Evolutionary conservation across 2,329 filamentous ascomycete genomes (phyloP).

Genomic region (Cladophialophora chaetospira): DNA sequence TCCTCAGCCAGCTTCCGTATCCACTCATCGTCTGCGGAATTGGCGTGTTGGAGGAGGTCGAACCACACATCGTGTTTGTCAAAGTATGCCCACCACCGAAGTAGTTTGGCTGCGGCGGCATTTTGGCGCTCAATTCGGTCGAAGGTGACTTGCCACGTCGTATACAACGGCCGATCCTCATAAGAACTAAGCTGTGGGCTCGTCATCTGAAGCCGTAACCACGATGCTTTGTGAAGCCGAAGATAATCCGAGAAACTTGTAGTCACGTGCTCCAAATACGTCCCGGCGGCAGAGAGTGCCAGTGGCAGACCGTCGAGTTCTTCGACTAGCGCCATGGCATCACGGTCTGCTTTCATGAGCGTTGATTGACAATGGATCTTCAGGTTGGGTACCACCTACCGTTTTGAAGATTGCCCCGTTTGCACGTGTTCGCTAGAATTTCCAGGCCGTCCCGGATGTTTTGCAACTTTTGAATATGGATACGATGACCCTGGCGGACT

Average conservation of each 20-base stretch:
- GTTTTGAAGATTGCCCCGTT: slow-evolving; percentile 8
- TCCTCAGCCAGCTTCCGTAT: slow-evolving; percentile 7
- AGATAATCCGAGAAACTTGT: slow-evolving; percentile 46
- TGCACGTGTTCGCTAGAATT: slow-evolving; percentile 16
- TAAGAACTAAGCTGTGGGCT: slow-evolving; percentile 3
- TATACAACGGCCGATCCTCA: slow-evolving; percentile 24
- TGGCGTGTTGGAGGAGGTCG: slow-evolving; percentile 39
- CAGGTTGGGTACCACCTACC: slow-evolving; percentile 3
- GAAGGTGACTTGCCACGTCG: slow-evolving; percentile 26
- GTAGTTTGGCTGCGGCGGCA: slow-evolving; percentile 38
- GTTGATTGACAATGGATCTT: not conserved
- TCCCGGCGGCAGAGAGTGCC: slow-evolving; percentile 49
- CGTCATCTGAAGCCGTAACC: slow-evolving; percentile 32
- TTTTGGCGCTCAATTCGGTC: slow-evolving; percentile 14
- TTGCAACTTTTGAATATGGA: slow-evolving; percentile 10
- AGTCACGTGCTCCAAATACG: slow-evolving; percentile 45
- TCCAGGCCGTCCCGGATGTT: slow-evolving; percentile 13
- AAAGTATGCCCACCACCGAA: slow-evolving; percentile 48
- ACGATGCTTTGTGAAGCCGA: slow-evolving; percentile 43
- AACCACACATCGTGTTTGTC: slow-evolving; percentile 50
- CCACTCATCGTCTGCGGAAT: slow-evolving; percentile 28
- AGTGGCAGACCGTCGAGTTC: slow-evolving; percentile 50
- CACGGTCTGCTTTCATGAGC: slow-evolving; percentile 13
- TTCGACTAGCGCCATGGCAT: slow-evolving; percentile 34
- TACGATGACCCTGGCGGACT: slow-evolving; percentile 1